Percentiles rank a stretch among this genome's conserved stretches.
phyloP scores from a whole-genome alignment of 1,139 yeast species.

The Kodamaea suecica region DNA sequence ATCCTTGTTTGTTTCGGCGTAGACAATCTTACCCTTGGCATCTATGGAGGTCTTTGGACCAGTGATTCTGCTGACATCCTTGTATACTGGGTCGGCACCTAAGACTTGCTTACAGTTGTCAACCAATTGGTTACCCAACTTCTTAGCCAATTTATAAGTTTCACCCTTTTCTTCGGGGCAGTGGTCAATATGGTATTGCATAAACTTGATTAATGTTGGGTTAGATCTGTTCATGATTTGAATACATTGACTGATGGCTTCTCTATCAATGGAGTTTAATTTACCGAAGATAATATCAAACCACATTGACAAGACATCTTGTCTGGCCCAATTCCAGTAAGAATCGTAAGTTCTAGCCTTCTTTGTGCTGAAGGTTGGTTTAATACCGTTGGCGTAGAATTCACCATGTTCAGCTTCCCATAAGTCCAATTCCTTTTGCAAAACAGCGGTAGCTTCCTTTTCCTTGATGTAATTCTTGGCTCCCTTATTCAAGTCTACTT shows the following conservation, averaged over 20 bases:
- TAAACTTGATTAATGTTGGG: slow-evolving; percentile 88
- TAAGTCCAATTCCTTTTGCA: slow-evolving; percentile 87
- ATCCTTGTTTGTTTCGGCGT: slow-evolving; percentile 83
- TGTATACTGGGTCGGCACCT: slow-evolving; percentile 82
- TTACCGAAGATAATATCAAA: slow-evolving; percentile 95
- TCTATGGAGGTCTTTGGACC: slow-evolving; percentile 92
- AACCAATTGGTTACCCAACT: slow-evolving; percentile 86
- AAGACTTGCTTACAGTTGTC: slow-evolving; percentile 92
- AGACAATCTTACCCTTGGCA: slow-evolving; percentile 80
- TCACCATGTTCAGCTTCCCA: slow-evolving; percentile 97
- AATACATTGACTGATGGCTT: slow-evolving; percentile 93
- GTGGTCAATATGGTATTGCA: slow-evolving; percentile 96
- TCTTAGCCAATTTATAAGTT: slow-evolving; percentile 82
- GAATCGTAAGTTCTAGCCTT: slow-evolving; percentile 97
- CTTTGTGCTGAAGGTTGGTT: slow-evolving; percentile 84
- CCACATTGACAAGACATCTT: slow-evolving; percentile 90
- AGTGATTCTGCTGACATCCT: slow-evolving; percentile 90
- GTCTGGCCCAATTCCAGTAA: slow-evolving; percentile 99
- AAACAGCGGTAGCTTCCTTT: slow-evolving; percentile 77
- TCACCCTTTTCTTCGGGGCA: slow-evolving; percentile 89
- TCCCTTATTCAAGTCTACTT: slow-evolving; percentile 87
- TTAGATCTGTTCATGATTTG: slow-evolving; percentile 97
- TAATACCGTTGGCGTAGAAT: slow-evolving; percentile 85
- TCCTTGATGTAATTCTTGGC: slow-evolving; percentile 83
- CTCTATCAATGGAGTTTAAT: slow-evolving; percentile 85